These are phyloP conservation scores for Yamadazyma dendronema DNA, from an alignment of 1,139 yeast species.

Conservation along the genomic window DNA sequence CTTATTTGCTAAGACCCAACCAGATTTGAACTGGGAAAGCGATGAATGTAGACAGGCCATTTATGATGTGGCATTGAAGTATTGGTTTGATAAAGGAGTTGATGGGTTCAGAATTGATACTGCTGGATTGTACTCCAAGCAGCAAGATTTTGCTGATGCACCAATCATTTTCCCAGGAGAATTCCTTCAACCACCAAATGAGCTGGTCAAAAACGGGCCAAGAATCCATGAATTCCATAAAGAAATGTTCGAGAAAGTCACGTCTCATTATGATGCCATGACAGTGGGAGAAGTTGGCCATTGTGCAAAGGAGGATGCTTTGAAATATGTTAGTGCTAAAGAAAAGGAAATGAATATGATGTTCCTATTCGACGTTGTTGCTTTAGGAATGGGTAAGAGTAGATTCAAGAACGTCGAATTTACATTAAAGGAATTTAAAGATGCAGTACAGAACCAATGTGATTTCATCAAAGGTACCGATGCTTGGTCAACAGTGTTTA, in stretches of 20 bases:
- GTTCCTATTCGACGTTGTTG: slow-evolving; percentile 48
- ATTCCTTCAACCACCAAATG: slow-evolving; percentile 38
- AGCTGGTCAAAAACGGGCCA: slow-evolving; percentile 44
- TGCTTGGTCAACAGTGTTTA: slow-evolving; percentile 59
- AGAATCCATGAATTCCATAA: slow-evolving; percentile 56
- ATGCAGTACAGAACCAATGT: slow-evolving; percentile 28
- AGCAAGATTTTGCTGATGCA: slow-evolving; percentile 46
- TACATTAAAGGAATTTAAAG: slow-evolving; percentile 41
- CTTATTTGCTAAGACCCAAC: slow-evolving; percentile 52
- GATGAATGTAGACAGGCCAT: slow-evolving; percentile 50
- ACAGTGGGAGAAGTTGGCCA: slow-evolving; percentile 58
- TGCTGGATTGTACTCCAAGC: slow-evolving; percentile 53
- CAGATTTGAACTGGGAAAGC: slow-evolving; percentile 62
- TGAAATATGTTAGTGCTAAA: slow-evolving; percentile 48
- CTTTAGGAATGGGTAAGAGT: slow-evolving; percentile 38
- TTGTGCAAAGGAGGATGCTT: slow-evolving; percentile 39
- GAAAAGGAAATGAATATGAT: slow-evolving; percentile 52
- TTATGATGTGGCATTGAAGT: slow-evolving; percentile 46
- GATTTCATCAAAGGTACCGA: slow-evolving; percentile 46
- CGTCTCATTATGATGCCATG: slow-evolving; percentile 50
- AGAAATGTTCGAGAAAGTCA: slow-evolving; percentile 47
- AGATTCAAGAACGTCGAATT: slow-evolving; percentile 35
- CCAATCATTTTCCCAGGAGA: slow-evolving; percentile 43
- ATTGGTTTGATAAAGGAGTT: slow-evolving; percentile 56
- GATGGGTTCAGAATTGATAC: slow-evolving; percentile 61